Conservation (phyloP, 805 yeast genomes). For the Ogataea trehaloabstinens region DNA sequence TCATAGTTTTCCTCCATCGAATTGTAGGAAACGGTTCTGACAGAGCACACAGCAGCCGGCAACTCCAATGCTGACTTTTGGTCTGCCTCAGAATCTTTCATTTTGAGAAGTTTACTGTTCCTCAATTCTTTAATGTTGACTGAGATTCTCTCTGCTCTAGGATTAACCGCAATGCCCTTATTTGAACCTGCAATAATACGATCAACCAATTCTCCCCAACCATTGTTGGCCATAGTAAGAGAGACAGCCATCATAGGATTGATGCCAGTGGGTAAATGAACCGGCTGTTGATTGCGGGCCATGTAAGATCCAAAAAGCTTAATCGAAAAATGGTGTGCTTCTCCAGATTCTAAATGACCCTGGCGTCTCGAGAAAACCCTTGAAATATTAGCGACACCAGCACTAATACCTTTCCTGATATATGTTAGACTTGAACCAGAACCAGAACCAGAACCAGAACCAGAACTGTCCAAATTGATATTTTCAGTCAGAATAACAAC, state of each 20-base stretch:
- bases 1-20: slow-evolving; percentile 60
- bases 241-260: slow-evolving; percentile 35
- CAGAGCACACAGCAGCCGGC: slow-evolving; percentile 55
- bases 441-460: slow-evolving; percentile 5
- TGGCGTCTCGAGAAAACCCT: slow-evolving; percentile 67
- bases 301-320: slow-evolving; percentile 71
- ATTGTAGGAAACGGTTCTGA: slow-evolving; percentile 63
- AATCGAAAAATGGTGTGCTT: slow-evolving; percentile 67
- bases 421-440: slow-evolving; percentile 28
- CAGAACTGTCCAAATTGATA: slow-evolving; percentile 42
- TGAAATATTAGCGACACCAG: slow-evolving; percentile 84
- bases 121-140: slow-evolving; percentile 74
- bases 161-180: slow-evolving; percentile 76
- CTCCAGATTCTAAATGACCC: slow-evolving; percentile 59
- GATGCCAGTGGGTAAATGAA: slow-evolving; percentile 30
- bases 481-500: slow-evolving; percentile 77
- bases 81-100: slow-evolving; percentile 7
- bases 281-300: slow-evolving; percentile 34
- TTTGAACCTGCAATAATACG: slow-evolving; percentile 73
- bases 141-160: slow-evolving; percentile 70
- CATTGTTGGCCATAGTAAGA: slow-evolving; percentile 48
- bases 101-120: slow-evolving; percentile 33
- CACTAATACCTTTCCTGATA: slow-evolving; percentile 78
- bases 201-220: slow-evolving; percentile 88
- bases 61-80: slow-evolving; percentile 24